Evolutionary conservation across 2,329 filamentous ascomycete genomes (phyloP).

Genomic region (Hymenoscyphus scutula): DNA sequence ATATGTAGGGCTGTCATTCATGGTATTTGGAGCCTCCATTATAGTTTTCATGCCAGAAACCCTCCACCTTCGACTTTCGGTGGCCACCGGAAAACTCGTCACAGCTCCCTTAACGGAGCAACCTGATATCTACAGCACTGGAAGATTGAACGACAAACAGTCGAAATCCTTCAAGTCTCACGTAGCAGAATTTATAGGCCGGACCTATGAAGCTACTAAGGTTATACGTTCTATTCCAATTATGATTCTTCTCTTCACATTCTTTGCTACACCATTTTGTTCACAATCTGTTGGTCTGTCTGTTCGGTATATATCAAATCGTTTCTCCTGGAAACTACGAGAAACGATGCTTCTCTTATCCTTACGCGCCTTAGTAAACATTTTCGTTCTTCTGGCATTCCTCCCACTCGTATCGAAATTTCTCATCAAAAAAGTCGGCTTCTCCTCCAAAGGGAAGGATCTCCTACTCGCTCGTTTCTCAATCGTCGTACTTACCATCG

Average conservation of each 20-base stretch:
- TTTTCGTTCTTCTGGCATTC: slow-evolving; percentile 27
- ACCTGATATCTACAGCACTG: neutral
- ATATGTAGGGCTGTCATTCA: slow-evolving; percentile 19
- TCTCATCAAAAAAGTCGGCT: slow-evolving; percentile 20
- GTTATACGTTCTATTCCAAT: slow-evolving; percentile 31
- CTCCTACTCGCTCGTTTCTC: slow-evolving; percentile 28
- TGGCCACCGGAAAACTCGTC: slow-evolving; percentile 13
- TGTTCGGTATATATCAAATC: slow-evolving; percentile 32
- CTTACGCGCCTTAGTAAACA: slow-evolving; percentile 29
- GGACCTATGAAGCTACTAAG: slow-evolving; percentile 21
- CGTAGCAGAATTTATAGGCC: slow-evolving; percentile 18
- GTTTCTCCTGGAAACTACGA: slow-evolving; percentile 29
- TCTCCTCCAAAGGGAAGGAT: slow-evolving; percentile 27
- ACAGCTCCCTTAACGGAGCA: slow-evolving; percentile 14
- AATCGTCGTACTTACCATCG: slow-evolving; percentile 22
- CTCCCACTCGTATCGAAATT: slow-evolving; percentile 27
- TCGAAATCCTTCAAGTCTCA: slow-evolving; percentile 18
- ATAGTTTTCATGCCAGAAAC: slow-evolving; percentile 36
- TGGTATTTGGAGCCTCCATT: slow-evolving; percentile 23
- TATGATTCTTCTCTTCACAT: slow-evolving; percentile 34
- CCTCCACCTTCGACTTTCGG: slow-evolving; percentile 25
- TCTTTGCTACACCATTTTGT: slow-evolving; percentile 23
- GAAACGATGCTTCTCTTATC: slow-evolving; percentile 31
- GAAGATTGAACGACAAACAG: neutral
- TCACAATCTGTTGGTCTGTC: slow-evolving; percentile 22